Conservation (phyloP, 2,329 filamentous ascomycete species). For the Cadophora malorum region DNA sequence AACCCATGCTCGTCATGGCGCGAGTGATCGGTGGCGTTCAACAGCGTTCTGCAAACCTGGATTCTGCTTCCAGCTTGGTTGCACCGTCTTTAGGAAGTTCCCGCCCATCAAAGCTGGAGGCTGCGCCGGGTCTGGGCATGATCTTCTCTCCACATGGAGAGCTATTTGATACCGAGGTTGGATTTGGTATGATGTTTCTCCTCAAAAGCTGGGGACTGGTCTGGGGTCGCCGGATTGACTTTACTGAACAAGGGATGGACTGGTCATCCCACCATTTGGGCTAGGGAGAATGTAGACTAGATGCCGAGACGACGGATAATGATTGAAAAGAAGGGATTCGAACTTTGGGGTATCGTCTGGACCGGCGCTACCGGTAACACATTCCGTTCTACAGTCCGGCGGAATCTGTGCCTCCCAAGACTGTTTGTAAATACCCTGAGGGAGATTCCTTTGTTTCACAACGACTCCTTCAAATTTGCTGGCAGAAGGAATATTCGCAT, state of each 20-base stretch:
- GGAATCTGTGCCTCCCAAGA: not conserved
- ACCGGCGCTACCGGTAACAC: constrained; percentile 2
- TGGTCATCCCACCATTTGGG: not conserved
- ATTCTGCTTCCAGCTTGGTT: not conserved
- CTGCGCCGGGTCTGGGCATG: not conserved
- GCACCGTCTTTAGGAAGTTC: not conserved
- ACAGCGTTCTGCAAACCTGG: not conserved
- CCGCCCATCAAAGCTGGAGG: not conserved
- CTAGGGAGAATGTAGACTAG: not conserved
- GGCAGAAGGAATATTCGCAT: constrained; percentile 5
- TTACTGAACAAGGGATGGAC: not conserved
- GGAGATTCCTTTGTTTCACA: not conserved
- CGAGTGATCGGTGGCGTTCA: not conserved
- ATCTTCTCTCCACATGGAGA: constrained; percentile 4
- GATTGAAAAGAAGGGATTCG: not conserved
- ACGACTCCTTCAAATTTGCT: not conserved
- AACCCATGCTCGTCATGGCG: constrained; percentile 5
- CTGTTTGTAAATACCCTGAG: not conserved
- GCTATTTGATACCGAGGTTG: constrained; percentile 9
- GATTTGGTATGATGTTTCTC: not conserved
- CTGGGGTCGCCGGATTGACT: not conserved
- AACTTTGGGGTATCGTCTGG: not conserved
- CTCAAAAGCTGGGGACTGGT: constrained; percentile 9
- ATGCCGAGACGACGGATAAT: constrained; percentile 1
- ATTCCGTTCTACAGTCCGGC: constrained; percentile 4